Evolutionary conservation across 768 basidiomycete species (phyloP), one percentile per base, ranked within the genome.

Genomic region (Tulasnella sp.): DNA sequence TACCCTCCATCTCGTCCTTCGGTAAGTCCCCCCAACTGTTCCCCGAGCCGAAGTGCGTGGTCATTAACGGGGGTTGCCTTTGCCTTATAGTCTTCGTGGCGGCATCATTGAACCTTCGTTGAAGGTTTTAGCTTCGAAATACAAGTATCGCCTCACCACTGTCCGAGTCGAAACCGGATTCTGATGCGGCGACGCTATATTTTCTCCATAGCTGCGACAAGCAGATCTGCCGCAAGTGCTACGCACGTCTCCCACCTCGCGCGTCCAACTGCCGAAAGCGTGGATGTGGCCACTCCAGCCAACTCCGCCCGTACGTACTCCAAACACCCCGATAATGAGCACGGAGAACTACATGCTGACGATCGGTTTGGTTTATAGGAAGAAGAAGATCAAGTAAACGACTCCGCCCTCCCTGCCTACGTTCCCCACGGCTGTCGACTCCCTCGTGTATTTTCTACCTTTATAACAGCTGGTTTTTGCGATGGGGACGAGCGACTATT

Each of bases 141-240:
- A 96, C 90, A 98, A 98, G 84, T 81, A n/a, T n/a, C n/a, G n/a
- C n/a, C n/a, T n/a, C n/a, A n/a, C n/a, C n/a, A n/a, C n/a, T n/a
- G n/a, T n/a, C n/a, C n/a, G n/a, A n/a, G n/a, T n/a, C n/a, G n/a
- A n/a, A n/a, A n/a, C n/a, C n/a, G n/a, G n/a, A n/a, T n/a, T n/a
- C n/a, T n/a, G n/a, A n/a, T n/a, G n/a, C n/a, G n/a, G n/a, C n/a
- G n/a, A n/a, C n/a, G n/a, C n/a, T n/a, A n/a, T n/a, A 37, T 40
- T 36, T 40, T 19, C 42, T 45, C 7, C 12, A 12, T 34, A 77
- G 78, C 87, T 98, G 96, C 84, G 95, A 97, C 86, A 97, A 97
- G 89, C 94, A 96, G 84, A 98, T 98, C 82, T 99, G 97, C 89
- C 95, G 97, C 85, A 98, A 98, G 85, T 99, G 97, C n/a, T n/a